phyloP scores from a whole-genome alignment of 73 alveolate genomes.

The Symbiodinium natans region DNA sequence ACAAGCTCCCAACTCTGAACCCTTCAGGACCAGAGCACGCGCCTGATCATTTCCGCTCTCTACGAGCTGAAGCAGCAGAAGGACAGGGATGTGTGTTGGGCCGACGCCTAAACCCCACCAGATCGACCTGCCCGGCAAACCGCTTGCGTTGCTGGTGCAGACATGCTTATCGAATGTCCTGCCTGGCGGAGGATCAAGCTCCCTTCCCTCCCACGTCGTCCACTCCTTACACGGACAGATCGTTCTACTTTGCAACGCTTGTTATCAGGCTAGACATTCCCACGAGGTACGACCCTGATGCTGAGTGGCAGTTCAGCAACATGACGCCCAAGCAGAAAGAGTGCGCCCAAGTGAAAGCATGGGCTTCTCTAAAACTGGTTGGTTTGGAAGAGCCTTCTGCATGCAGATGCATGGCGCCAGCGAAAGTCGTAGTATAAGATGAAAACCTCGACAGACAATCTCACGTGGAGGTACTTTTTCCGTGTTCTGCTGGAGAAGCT shows the following conservation, averaged over 20 bases:
- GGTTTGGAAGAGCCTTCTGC: neutral
- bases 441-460: too few species aligned
- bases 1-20: neutral
- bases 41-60: conserved; percentile 86
- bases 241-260: too few species aligned
- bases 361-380: neutral
- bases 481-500: conserved; percentile 88
- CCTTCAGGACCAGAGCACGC: conserved; percentile 92
- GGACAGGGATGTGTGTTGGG: conserved; percentile 27
- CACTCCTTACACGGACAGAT: neutral
- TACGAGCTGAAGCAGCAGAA: conserved; percentile 92
- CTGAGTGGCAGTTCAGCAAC: conserved; percentile 93
- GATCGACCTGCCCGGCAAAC: too few species aligned
- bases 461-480: conserved; percentile 71
- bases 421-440: too few species aligned
- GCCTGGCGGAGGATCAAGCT: conserved; percentile 68
- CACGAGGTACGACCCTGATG: conserved; percentile 89
- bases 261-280: too few species aligned
- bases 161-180: too few species aligned
- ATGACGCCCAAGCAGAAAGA: conserved; percentile 93
- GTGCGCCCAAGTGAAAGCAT: neutral
- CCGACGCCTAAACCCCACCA: too few species aligned
- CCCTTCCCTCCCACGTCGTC: conserved; percentile 88
- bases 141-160: too few species aligned
- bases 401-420: neutral